Conservation (phyloP, 2,329 filamentous ascomycete species). For the Chaetomiaceae sp. region DNA sequence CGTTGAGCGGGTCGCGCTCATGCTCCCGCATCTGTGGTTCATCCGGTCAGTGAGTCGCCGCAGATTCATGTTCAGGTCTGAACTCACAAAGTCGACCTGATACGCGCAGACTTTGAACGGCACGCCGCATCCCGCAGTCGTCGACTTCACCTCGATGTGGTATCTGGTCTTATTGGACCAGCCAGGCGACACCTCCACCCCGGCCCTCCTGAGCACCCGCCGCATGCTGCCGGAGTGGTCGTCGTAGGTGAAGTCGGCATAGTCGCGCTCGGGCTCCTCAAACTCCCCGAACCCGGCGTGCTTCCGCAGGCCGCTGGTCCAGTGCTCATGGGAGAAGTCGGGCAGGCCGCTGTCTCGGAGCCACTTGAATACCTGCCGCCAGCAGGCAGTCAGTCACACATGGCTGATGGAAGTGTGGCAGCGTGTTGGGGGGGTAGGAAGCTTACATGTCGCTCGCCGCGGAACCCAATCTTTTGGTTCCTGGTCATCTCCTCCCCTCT, state of each 20-base stretch:
- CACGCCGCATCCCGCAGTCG: neutral
- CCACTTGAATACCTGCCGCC: neutral
- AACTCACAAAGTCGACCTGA: neutral
- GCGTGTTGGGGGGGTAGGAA: neutral
- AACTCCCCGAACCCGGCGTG: neutral
- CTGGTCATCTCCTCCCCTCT: neutral
- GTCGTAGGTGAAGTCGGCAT: conserved; percentile 1
- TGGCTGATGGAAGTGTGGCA: no score
- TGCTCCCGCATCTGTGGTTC: neutral
- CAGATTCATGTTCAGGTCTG: no score
- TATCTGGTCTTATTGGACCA: conserved; percentile 7
- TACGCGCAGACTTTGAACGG: neutral
- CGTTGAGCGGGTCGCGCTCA: neutral
- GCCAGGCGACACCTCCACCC: neutral
- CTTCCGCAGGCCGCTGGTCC: neutral
- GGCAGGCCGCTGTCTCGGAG: neutral
- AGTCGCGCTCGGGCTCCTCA: neutral
- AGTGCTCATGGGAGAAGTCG: neutral
- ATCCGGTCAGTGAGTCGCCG: neutral
- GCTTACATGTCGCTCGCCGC: neutral
- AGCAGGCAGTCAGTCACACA: neutral
- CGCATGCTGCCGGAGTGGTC: neutral
- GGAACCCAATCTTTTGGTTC: neutral
- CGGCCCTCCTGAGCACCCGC: neutral
- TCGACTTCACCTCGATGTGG: conserved; percentile 20